phyloP scores from a whole-genome alignment of 192 early-diverging fungal genomes.

The Backusella tarrabulga region DNA sequence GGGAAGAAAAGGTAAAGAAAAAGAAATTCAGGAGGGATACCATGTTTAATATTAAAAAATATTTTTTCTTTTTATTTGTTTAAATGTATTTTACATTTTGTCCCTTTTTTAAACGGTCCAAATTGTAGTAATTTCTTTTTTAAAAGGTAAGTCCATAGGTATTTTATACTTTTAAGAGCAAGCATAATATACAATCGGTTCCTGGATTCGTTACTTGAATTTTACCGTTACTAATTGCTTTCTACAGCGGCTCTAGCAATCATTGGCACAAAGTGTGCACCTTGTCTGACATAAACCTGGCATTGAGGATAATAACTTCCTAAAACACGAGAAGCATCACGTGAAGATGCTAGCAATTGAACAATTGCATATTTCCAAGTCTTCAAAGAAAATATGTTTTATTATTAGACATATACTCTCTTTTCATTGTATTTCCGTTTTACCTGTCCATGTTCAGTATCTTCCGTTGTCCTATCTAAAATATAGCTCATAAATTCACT shows the following conservation, averaged over 20 bases:
- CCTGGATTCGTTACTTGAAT: neutral
- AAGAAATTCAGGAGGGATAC: neutral
- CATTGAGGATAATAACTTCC: slow-evolving; percentile 23
- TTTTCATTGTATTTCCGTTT: neutral
- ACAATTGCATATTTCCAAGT: slow-evolving; percentile 42
- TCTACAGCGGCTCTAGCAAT: slow-evolving; percentile 35
- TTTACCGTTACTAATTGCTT: slow-evolving; percentile 20
- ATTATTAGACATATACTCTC: neutral
- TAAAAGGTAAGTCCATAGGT: neutral
- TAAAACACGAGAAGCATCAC: slow-evolving; percentile 12
- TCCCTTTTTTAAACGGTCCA: slow-evolving; percentile 4
- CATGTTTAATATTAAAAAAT: neutral
- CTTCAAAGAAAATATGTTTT: slow-evolving; percentile 6
- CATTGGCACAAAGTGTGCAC: slow-evolving; percentile 29
- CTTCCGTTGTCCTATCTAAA: slow-evolving; percentile 36
- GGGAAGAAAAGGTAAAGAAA: neutral
- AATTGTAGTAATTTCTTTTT: neutral
- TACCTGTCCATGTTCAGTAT: slow-evolving; percentile 36
- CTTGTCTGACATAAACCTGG: slow-evolving; percentile 35
- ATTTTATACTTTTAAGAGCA: neutral
- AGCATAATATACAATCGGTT: neutral
- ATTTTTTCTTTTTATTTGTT: neutral
- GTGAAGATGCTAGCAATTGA: slow-evolving; percentile 15
- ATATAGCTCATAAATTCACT: slow-evolving; percentile 38
- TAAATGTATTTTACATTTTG: slow-evolving; percentile 3